Conservation (phyloP, 2,329 filamentous ascomycete genomes). For the Microdochium trichocladiopsis region DNA sequence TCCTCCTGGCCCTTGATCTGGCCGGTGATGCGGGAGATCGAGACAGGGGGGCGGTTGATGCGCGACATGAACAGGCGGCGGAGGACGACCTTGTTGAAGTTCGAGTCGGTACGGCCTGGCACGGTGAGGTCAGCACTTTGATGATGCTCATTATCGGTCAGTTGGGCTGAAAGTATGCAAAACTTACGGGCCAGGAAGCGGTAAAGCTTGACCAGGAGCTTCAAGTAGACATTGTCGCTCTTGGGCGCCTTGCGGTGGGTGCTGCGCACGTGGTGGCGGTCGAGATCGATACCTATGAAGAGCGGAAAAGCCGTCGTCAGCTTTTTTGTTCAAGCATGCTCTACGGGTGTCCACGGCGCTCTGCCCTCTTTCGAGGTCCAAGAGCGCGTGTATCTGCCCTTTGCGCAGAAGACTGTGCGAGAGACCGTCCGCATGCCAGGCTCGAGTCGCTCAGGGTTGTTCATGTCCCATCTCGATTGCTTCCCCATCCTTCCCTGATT, state of each 20-base stretch:
- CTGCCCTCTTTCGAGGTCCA: neutral
- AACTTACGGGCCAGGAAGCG: conserved; percentile 90
- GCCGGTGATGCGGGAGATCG: conserved; percentile 79
- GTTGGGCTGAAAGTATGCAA: neutral
- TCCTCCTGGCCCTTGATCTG: conserved; percentile 61
- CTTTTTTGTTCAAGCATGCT: conserved; percentile 59
- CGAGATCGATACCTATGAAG: conserved; percentile 63
- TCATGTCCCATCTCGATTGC: neutral
- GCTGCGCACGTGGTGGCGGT: conserved; percentile 60
- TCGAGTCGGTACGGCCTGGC: conserved; percentile 85
- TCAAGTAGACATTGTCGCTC: conserved; percentile 97
- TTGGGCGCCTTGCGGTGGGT: conserved; percentile 91
- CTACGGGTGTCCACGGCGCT: conserved; percentile 21
- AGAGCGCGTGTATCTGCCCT: neutral
- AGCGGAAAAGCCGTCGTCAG: conserved; percentile 48
- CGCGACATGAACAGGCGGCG: conserved; percentile 97
- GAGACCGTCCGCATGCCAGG: neutral
- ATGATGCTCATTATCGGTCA: conserved; percentile 1
- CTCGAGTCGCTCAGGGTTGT: neutral
- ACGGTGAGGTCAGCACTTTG: neutral
- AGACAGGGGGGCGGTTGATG: conserved; percentile 95
- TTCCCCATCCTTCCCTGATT: neutral
- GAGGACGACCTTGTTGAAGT: conserved; percentile 98
- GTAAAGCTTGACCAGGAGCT: conserved; percentile 97
- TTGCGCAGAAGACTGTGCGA: neutral